Conservation (phyloP, 257 asterid species). For the Solanum chaucha region DNA sequence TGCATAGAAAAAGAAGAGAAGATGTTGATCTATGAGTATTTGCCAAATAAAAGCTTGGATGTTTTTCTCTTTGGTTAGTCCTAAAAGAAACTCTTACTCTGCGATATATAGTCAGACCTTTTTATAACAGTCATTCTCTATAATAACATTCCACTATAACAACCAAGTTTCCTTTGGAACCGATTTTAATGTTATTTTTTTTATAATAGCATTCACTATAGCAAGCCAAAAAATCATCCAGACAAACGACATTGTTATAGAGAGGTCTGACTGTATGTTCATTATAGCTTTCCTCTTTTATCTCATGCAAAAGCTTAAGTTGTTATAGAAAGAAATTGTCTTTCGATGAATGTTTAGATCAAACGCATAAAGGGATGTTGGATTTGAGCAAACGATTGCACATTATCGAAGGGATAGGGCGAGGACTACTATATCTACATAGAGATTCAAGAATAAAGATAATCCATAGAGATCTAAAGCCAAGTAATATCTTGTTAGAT, state of each 20-base stretch:
- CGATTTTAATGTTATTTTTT: not conserved
- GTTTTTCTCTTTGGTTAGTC: slow-evolving; percentile 23
- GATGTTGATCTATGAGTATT: slow-evolving; percentile 6
- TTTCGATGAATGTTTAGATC: slow-evolving; percentile 11
- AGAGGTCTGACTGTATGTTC: not conserved
- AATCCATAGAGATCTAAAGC: slow-evolving; percentile 53
- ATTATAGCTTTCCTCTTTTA: not conserved
- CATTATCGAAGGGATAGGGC: slow-evolving; percentile 36
- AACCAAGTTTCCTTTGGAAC: not conserved
- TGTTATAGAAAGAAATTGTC: not conserved
- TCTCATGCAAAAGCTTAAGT: too few species aligned
- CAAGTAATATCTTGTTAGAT: slow-evolving; percentile 47
- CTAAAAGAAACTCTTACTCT: not conserved
- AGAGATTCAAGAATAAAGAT: slow-evolving; percentile 48
- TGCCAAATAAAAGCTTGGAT: slow-evolving; percentile 41
- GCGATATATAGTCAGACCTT: not conserved
- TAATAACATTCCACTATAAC: not conserved
- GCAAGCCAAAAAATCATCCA: not conserved
- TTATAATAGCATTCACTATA: not conserved
- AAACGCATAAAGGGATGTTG: slow-evolving; percentile 2
- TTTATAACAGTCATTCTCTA: not conserved
- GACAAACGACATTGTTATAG: not conserved
- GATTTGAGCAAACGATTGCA: slow-evolving; percentile 19
- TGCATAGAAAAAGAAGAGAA: slow-evolving; percentile 43
- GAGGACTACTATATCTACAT: slow-evolving; percentile 56